Evolutionary conservation across 345 rosid genomes (phyloP).

Genomic region (Linum usitatissimum): DNA sequence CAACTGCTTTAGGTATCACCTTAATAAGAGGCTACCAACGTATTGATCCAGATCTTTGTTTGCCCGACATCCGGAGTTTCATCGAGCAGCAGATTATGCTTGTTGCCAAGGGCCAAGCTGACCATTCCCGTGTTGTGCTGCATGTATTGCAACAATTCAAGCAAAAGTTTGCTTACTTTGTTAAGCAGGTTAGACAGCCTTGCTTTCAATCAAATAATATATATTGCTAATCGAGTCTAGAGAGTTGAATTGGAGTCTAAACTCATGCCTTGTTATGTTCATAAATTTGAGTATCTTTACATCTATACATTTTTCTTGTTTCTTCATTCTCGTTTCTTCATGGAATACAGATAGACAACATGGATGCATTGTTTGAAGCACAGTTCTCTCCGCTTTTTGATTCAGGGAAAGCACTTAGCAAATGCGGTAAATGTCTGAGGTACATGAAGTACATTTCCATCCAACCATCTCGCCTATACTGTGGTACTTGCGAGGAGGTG

Average conservation of each 20-base stretch:
- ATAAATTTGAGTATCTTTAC: too few species aligned
- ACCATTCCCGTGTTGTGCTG: slow-evolving; percentile 59
- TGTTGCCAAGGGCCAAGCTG: slow-evolving; percentile 84
- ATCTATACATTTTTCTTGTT: background rate
- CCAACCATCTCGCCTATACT: slow-evolving; percentile 73
- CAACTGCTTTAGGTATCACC: slow-evolving; percentile 83
- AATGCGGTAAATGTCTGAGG: slow-evolving; percentile 92
- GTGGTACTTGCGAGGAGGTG: slow-evolving; percentile 90
- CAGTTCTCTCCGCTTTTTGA: slow-evolving; percentile 84
- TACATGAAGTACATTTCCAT: slow-evolving; percentile 88
- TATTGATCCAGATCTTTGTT: slow-evolving; percentile 91
- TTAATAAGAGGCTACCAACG: slow-evolving; percentile 87
- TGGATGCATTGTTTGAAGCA: slow-evolving; percentile 93
- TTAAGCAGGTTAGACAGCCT: slow-evolving; percentile 53
- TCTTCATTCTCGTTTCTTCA: slow-evolving; percentile 8
- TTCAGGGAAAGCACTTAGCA: slow-evolving; percentile 76
- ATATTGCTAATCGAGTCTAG: background rate
- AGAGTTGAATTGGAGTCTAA: too few species aligned
- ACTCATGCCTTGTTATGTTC: background rate
- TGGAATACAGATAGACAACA: slow-evolving; percentile 60
- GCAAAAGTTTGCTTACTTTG: slow-evolving; percentile 64
- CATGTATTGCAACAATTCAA: slow-evolving; percentile 81
- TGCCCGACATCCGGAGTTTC: slow-evolving; percentile 94
- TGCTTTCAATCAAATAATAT: background rate
- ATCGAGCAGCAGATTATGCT: slow-evolving; percentile 93